phyloP scores from a whole-genome alignment of 2,329 filamentous ascomycete genomes.

The Drechslerella stenobrocha region DNA sequence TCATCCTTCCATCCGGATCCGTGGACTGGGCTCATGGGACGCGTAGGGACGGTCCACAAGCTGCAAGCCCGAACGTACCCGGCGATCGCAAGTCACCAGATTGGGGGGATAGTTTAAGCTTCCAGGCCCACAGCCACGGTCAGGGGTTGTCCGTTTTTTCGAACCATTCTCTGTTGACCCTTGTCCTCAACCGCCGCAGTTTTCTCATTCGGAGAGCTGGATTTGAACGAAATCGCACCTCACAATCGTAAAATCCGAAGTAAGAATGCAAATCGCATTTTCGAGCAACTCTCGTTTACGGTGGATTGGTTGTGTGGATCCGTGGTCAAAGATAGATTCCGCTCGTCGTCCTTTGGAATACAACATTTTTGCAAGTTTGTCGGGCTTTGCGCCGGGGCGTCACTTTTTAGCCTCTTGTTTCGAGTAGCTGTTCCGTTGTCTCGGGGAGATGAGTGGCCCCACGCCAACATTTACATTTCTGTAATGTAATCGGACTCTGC shows the following conservation, averaged over 20 bases:
- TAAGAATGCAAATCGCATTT: slow-evolving; percentile 13
- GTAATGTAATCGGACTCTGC: too few species aligned
- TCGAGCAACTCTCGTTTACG: background rate
- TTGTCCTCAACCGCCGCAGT: slow-evolving; percentile 34
- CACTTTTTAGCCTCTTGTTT: slow-evolving; percentile 1
- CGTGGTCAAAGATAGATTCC: too few species aligned
- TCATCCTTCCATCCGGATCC: slow-evolving; percentile 13
- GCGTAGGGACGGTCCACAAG: slow-evolving; percentile 22
- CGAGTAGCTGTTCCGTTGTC: slow-evolving; percentile 1
- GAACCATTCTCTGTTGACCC: slow-evolving; percentile 17
- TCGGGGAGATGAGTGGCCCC: background rate
- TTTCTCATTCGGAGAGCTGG: slow-evolving; percentile 22
- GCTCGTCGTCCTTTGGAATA: slow-evolving; percentile 32
- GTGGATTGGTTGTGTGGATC: background rate
- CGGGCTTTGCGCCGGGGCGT: background rate
- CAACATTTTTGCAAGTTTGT: background rate
- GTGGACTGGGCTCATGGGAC: slow-evolving; percentile 15
- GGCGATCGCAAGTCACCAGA: slow-evolving; percentile 32
- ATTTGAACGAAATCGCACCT: slow-evolving; percentile 24
- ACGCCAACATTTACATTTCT: background rate
- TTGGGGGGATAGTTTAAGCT: slow-evolving; percentile 16
- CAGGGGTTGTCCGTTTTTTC: slow-evolving; percentile 24
- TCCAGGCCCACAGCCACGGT: slow-evolving; percentile 46
- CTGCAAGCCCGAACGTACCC: slow-evolving; percentile 47
- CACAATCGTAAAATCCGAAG: background rate